Percentiles rank a stretch among this genome's conserved stretches.
These are phyloP conservation scores for Talaromyces rugulosus DNA, from an alignment of 2,329 filamentous ascomycete genomes.

Conservation along the genomic window DNA sequence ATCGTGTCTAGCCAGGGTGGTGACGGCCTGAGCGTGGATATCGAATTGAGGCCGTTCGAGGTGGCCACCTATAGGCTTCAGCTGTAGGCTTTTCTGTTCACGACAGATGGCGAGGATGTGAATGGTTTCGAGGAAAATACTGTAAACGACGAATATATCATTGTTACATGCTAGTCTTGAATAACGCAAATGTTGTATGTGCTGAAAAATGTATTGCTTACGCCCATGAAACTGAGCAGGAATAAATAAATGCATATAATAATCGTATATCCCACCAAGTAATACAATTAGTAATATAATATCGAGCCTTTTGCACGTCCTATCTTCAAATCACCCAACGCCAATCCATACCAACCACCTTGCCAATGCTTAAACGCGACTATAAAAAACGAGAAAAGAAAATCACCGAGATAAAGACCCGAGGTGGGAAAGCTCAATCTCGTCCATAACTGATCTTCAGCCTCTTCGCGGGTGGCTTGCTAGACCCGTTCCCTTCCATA, in stretches of 20 bases:
- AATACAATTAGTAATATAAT: too few species aligned
- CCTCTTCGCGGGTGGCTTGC: conserved; percentile 38
- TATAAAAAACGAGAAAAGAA: conserved; percentile 5
- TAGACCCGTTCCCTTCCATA: conserved; percentile 20
- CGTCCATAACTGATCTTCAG: conserved; percentile 45
- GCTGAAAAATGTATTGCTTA: background rate
- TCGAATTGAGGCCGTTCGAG: conserved; percentile 75
- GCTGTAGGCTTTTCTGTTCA: conserved; percentile 30
- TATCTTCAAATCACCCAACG: background rate
- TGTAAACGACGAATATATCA: background rate
- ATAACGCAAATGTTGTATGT: background rate
- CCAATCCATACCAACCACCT: background rate
- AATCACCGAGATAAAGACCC: background rate
- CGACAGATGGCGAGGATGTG: background rate
- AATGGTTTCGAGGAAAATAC: background rate
- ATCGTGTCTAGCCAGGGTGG: conserved; percentile 33
- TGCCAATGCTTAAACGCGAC: conserved; percentile 11
- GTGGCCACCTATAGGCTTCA: conserved; percentile 74
- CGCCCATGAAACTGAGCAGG: background rate
- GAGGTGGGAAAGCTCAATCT: conserved; percentile 24
- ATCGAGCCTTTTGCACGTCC: background rate
- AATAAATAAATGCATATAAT: background rate
- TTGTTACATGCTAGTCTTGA: background rate
- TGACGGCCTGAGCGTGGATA: conserved; percentile 45
- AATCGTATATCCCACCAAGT: background rate